Conservation (phyloP, 371 early-diverging fungal species). For the Mortierella sp. region DNA sequence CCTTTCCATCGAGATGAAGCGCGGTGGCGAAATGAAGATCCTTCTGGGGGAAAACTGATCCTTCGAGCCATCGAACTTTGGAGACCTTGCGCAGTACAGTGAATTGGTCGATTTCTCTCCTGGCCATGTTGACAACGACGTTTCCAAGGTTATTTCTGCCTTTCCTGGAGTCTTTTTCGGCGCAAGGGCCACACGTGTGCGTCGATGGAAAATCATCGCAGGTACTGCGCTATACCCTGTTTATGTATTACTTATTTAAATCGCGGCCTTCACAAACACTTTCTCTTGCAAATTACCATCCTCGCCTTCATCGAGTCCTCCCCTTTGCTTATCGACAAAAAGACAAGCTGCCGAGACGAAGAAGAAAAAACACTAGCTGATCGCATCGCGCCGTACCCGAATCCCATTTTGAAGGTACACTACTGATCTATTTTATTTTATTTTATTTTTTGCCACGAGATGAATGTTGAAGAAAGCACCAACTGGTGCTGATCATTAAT, state of each 20-base stretch:
- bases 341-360: not conserved
- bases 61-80: slow-evolving; percentile 15
- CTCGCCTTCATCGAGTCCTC: not conserved
- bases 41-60: slow-evolving; percentile 3
- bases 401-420: not conserved
- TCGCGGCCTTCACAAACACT: too few species aligned
- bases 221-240: not conserved
- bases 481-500: not conserved
- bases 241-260: not conserved
- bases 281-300: too few species aligned
- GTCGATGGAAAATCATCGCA: slow-evolving; percentile 12
- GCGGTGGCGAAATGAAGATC: slow-evolving; percentile 8
- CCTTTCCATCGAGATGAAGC: slow-evolving; percentile 22
- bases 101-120: slow-evolving; percentile 15
- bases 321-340: too few species aligned
- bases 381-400: not conserved
- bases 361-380: not conserved
- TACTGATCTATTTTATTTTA: not conserved
- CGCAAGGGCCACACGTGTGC: slow-evolving; percentile 2
- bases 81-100: slow-evolving; percentile 21
- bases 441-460: not conserved
- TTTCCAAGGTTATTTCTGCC: too few species aligned
- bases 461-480: too few species aligned
- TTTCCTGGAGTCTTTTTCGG: not conserved
- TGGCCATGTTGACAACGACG: slow-evolving; percentile 7